These are phyloP conservation scores for Amniculicola lignicola DNA, from an alignment of 495 filamentous ascomycete species.

Conservation along the genomic window DNA sequence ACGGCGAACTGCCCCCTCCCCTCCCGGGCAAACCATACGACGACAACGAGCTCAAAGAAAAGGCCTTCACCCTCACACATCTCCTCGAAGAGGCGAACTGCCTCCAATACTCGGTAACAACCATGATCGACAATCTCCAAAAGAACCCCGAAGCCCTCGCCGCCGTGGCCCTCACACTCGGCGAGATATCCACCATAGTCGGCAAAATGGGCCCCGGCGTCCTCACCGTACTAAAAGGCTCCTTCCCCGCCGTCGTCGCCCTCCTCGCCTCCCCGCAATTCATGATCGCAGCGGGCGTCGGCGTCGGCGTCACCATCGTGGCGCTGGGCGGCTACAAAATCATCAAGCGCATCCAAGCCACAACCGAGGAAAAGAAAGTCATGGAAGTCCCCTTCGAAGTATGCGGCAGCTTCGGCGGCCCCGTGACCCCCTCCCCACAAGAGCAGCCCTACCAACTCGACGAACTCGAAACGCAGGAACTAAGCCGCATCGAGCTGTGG, in stretches of 20 bases:
- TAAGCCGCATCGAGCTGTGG: constrained; percentile 76
- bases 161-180: constrained; percentile 86
- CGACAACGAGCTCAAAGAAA: constrained; percentile 59
- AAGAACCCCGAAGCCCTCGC: constrained; percentile 90
- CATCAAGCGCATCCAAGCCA: constrained; percentile 71
- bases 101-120: constrained; percentile 74
- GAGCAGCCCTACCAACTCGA: constrained; percentile 53
- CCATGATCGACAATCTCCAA: constrained; percentile 83
- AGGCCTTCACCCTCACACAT: constrained; percentile 65
- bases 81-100: constrained; percentile 84
- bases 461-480: constrained; percentile 47
- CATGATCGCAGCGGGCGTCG: constrained; percentile 84
- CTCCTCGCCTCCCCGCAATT: constrained; percentile 90
- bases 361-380: constrained; percentile 46
- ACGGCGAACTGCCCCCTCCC: constrained; percentile 65
- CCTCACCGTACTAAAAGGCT: constrained; percentile 67
- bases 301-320: constrained; percentile 83
- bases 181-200: constrained; percentile 79
- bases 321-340: constrained; percentile 97
- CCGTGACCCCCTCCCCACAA: constrained; percentile 36
- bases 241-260: constrained; percentile 79
- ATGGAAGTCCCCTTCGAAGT: too few species aligned
- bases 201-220: constrained; percentile 83
- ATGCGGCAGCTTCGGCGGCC: too few species aligned
- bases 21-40: constrained; percentile 45